Conservation (phyloP, 768 basidiomycete species). For the Clitopilus hobsonii region DNA sequence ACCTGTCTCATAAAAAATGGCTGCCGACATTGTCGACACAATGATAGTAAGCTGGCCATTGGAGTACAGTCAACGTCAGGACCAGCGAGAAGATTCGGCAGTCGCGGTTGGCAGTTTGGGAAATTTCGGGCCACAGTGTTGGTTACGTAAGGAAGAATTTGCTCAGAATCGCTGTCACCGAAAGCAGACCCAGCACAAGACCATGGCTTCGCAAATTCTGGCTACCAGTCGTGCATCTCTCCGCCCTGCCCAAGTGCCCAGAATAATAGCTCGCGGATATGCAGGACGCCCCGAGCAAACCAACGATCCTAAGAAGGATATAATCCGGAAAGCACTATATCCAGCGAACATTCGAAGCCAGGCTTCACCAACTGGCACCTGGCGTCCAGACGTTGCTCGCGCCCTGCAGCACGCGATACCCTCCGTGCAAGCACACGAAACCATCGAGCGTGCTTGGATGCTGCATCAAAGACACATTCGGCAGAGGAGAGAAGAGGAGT, state of each 20-base stretch:
- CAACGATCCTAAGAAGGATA: constrained; percentile 61
- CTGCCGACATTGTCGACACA: constrained; percentile 24
- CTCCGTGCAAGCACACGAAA: constrained; percentile 85
- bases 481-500: constrained; percentile 61
- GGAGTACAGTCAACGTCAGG: background rate
- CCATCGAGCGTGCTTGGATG: constrained; percentile 87
- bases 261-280: constrained; percentile 25
- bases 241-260: constrained; percentile 26
- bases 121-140: constrained; percentile 9
- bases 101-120: background rate
- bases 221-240: constrained; percentile 25
- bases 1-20: constrained; percentile 5
- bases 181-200: constrained; percentile 23
- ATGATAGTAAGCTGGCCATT: constrained; percentile 14
- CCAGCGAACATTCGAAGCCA: constrained; percentile 69
- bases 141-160: constrained; percentile 7
- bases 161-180: background rate
- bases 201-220: constrained; percentile 26
- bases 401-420: constrained; percentile 83
- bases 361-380: constrained; percentile 74
- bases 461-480: constrained; percentile 75
- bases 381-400: constrained; percentile 75
- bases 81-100: background rate
- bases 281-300: constrained; percentile 37
- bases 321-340: constrained; percentile 77